Evolutionary conservation across 2,329 filamentous ascomycete species (phyloP).

Genomic region (Alternaria rosae): DNA sequence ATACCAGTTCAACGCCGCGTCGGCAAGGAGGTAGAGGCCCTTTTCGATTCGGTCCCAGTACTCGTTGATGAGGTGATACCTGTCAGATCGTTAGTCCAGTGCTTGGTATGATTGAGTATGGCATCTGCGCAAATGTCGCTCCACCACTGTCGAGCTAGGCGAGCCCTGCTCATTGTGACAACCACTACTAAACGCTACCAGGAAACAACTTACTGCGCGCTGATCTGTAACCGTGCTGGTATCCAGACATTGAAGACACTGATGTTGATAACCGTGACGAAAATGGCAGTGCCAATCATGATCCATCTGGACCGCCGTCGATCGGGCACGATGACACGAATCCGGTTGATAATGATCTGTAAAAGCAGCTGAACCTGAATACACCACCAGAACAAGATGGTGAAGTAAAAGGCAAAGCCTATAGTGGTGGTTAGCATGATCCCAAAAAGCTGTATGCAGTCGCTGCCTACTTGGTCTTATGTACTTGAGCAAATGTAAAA

Average conservation of each 20-base stretch:
- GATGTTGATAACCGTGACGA: slow-evolving; percentile 50
- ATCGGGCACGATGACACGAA: slow-evolving; percentile 47
- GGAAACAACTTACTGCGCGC: slow-evolving; percentile 22
- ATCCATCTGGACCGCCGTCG: slow-evolving; percentile 40
- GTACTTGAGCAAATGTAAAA: slow-evolving; percentile 42
- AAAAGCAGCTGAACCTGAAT: slow-evolving; percentile 50
- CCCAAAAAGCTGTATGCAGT: no score
- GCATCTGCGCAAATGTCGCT: not conserved
- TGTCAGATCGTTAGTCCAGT: slow-evolving; percentile 8
- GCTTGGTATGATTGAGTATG: not conserved
- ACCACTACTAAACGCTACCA: not conserved
- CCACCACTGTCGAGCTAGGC: not conserved
- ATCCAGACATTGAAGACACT: slow-evolving; percentile 52
- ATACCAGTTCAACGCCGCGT: slow-evolving; percentile 50
- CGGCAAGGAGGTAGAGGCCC: slow-evolving; percentile 47
- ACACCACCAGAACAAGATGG: slow-evolving; percentile 49
- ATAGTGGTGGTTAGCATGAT: not conserved
- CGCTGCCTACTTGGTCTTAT: slow-evolving; percentile 44
- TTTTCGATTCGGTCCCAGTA: slow-evolving; percentile 52
- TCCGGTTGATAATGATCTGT: slow-evolving; percentile 53
- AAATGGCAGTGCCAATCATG: slow-evolving; percentile 46
- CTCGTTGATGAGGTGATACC: slow-evolving; percentile 46
- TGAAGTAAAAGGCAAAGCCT: slow-evolving; percentile 48
- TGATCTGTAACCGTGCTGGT: slow-evolving; percentile 48
- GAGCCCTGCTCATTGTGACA: not conserved